These are phyloP conservation scores for Wilcoxina mikolae DNA, from an alignment of 495 filamentous ascomycete genomes.

Conservation along the genomic window DNA sequence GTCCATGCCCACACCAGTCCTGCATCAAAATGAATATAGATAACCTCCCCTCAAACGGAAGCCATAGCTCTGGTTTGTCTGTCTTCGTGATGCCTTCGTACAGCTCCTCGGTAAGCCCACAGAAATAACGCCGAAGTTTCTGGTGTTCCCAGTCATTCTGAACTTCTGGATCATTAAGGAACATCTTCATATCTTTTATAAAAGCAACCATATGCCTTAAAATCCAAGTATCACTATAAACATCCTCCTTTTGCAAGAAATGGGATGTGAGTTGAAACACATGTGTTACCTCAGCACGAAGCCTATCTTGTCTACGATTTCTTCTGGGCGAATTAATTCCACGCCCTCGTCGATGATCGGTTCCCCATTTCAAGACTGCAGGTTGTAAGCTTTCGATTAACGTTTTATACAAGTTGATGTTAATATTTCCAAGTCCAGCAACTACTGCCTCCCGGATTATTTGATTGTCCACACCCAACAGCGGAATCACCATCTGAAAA, in stretches of 20 bases:
- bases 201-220: slow-evolving; percentile 79
- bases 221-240: slow-evolving; percentile 85
- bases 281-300: slow-evolving; percentile 88
- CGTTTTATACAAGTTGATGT: slow-evolving; percentile 85
- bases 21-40: slow-evolving; percentile 94
- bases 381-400: slow-evolving; percentile 80
- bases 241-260: slow-evolving; percentile 63
- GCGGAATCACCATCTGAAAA: slow-evolving; percentile 78
- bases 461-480: slow-evolving; percentile 59
- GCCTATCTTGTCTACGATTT: slow-evolving; percentile 63
- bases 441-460: slow-evolving; percentile 84
- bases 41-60: slow-evolving; percentile 87
- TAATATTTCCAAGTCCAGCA: slow-evolving; percentile 80
- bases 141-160: slow-evolving; percentile 97
- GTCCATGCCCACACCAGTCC: slow-evolving; percentile 96
- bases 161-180: slow-evolving; percentile 81
- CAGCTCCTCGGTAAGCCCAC: slow-evolving; percentile 79
- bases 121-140: slow-evolving; percentile 79
- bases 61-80: slow-evolving; percentile 73
- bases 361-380: slow-evolving; percentile 41
- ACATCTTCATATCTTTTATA: slow-evolving; percentile 80
- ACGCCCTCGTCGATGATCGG: slow-evolving; percentile 27
- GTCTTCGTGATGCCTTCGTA: slow-evolving; percentile 78
- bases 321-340: slow-evolving; percentile 63
- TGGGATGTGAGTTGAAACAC: slow-evolving; percentile 89